These are phyloP conservation scores for Celoporthe dispersa DNA, from an alignment of 2,329 filamentous ascomycete species.

Conservation along the genomic window DNA sequence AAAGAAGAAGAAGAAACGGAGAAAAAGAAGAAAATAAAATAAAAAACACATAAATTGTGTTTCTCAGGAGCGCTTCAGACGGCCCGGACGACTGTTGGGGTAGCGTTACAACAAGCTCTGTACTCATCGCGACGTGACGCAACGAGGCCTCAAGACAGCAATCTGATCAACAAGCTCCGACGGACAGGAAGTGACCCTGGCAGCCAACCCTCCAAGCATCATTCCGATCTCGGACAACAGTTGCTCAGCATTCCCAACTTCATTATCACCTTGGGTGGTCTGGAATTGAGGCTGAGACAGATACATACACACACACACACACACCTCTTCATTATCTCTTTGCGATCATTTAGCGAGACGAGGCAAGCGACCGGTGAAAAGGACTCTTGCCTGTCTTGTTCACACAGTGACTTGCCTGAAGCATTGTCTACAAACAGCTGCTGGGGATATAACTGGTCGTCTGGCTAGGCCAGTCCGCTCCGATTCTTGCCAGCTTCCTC, in stretches of 20 bases:
- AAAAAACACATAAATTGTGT: neutral
- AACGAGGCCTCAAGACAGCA: neutral
- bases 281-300: neutral
- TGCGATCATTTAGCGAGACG: neutral
- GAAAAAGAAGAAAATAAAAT: no score
- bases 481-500: neutral
- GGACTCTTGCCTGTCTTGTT: no score
- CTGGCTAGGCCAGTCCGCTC: neutral
- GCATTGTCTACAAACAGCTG: no score
- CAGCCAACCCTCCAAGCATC: neutral
- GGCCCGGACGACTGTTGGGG: neutral
- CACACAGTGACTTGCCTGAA: no score
- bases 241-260: neutral
- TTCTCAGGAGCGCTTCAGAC: neutral
- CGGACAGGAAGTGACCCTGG: neutral
- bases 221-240: neutral
- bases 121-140: neutral
- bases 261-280: no score
- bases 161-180: neutral
- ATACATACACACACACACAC: neutral
- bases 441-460: neutral
- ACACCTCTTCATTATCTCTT: neutral
- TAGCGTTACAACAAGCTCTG: neutral
- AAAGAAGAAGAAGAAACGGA: no score
- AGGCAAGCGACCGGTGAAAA: no score